phyloP scores from a whole-genome alignment of 2,329 filamentous ascomycete species.

The Cercospora sp. region DNA sequence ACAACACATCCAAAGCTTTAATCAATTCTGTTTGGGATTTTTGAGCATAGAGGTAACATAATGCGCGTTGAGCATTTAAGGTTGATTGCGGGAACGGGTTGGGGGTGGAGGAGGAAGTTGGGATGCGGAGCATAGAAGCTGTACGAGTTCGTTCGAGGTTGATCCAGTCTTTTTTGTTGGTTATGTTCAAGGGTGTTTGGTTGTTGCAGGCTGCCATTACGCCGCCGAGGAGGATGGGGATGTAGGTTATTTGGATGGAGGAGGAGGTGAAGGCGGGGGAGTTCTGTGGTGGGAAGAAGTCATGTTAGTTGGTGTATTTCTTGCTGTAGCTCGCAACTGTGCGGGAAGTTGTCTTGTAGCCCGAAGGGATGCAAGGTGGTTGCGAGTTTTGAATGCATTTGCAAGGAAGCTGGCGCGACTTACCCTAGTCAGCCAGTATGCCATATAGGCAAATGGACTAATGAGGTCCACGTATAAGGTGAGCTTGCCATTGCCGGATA shows the following conservation, averaged over 20 bases:
- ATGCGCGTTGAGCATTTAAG: conserved; percentile 52
- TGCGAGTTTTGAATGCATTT: no score
- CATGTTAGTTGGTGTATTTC: neutral
- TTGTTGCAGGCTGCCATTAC: conserved; percentile 60
- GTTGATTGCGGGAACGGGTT: conserved; percentile 57
- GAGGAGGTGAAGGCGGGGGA: conserved; percentile 54
- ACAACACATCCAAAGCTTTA: conserved; percentile 50
- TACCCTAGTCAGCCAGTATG: conserved; percentile 57
- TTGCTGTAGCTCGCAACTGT: no score
- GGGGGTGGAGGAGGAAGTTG: conserved; percentile 49
- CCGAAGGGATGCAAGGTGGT: no score
- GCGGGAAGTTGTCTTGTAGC: no score
- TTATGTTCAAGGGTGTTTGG: conserved; percentile 56
- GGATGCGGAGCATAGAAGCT: conserved; percentile 55
- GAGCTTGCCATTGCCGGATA: conserved; percentile 42
- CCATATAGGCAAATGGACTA: conserved; percentile 61
- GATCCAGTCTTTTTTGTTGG: conserved; percentile 63
- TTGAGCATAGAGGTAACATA: conserved; percentile 50
- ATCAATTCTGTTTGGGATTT: conserved; percentile 45
- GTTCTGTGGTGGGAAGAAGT: conserved; percentile 43
- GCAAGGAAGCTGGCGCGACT: conserved; percentile 27
- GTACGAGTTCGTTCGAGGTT: conserved; percentile 55
- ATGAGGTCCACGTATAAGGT: conserved; percentile 61
- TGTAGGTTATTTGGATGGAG: conserved; percentile 54
- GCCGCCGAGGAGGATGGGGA: conserved; percentile 61